phyloP scores from a whole-genome alignment of 352 stramenopile species.

The Thraustotheca clavata region DNA sequence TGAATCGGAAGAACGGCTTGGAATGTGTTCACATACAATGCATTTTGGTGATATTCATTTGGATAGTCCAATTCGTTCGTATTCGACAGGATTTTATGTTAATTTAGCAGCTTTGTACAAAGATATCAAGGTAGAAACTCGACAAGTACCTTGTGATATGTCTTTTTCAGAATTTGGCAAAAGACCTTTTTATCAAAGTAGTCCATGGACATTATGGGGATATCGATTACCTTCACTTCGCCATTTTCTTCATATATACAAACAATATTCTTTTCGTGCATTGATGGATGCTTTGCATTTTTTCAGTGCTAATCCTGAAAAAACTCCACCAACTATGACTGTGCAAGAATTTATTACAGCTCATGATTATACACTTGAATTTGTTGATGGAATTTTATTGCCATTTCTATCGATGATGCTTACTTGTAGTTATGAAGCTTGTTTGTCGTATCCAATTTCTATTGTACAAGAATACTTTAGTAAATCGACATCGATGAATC shows the following conservation, averaged over 20 bases:
- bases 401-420: slow-evolving; percentile 29
- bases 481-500: slow-evolving; percentile 20
- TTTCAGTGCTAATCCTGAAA: slow-evolving; percentile 13
- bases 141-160: slow-evolving; percentile 53
- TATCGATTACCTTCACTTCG: slow-evolving; percentile 26
- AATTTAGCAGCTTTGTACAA: slow-evolving; percentile 81
- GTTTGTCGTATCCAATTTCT: slow-evolving; percentile 21
- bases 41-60: slow-evolving; percentile 33
- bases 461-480: slow-evolving; percentile 25
- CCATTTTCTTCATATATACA: slow-evolving; percentile 9
- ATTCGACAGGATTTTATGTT: slow-evolving; percentile 85
- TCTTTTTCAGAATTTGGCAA: slow-evolving; percentile 30
- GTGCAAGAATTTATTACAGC: slow-evolving; percentile 21
- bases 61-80: slow-evolving; percentile 90
- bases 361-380: slow-evolving; percentile 25
- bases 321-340: not conserved
- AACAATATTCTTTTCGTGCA: slow-evolving; percentile 22
- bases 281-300: slow-evolving; percentile 28
- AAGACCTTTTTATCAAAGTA: slow-evolving; percentile 6
- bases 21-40: slow-evolving; percentile 43
- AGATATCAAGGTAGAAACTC: slow-evolving; percentile 44
- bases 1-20: slow-evolving; percentile 30
- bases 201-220: slow-evolving; percentile 24
- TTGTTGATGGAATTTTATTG: slow-evolving; percentile 30
- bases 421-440: slow-evolving; percentile 25